Base-by-base conservation (phyloP, 306 rosid genomes). In the Vigna hirtella region DNA sequence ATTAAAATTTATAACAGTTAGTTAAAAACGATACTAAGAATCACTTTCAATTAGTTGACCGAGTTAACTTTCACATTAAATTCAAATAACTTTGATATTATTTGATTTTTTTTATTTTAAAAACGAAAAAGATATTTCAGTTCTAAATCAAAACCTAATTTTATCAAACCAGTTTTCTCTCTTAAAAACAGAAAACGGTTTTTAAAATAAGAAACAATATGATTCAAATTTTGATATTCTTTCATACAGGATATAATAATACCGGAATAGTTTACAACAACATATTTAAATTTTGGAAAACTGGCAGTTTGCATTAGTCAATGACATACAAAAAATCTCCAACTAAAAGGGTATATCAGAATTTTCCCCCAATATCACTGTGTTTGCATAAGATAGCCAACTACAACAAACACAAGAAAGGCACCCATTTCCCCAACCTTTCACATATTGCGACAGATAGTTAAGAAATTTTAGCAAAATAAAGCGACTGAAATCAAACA, bases 361-460 rank as follows among this genome's bases (percentile, higher is more conserved):
- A 52, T n/a, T 7, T 6, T 9, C 38, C 6, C 30, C 2, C 26
- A 14, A 13, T 70, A 34, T 16, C 61, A 26, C 43, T 4, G 74
- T 47, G n/a, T 16, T 26, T 72, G 66, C 40, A 38, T 56, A 70
- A 42, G 24, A 63, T 63, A 61, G 40, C 8, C 43, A 28, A 30
- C 20, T 18, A 61, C 43, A 6, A 15, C 45, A 3, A 30, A 30
- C 20, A n/a, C 42, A 58, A 48, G 28, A 48, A 50, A 61, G 61
- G 53, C 7, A 79, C 11, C 9, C 9, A 9, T 28, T n/a, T 30
- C n/a, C 62, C n/a, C 20, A 36, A 36, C 20, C 48, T 15, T 59
- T 47, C 36, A 47, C 24, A 62, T 47, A n/a, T 47, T 74, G 79
- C 63, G 63, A 24, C 63, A 32, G 51, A 63, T 20, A 43, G 48